Evolutionary conservation across 2,329 filamentous ascomycete species (phyloP).

Genomic region (Aspergillus sp.): DNA sequence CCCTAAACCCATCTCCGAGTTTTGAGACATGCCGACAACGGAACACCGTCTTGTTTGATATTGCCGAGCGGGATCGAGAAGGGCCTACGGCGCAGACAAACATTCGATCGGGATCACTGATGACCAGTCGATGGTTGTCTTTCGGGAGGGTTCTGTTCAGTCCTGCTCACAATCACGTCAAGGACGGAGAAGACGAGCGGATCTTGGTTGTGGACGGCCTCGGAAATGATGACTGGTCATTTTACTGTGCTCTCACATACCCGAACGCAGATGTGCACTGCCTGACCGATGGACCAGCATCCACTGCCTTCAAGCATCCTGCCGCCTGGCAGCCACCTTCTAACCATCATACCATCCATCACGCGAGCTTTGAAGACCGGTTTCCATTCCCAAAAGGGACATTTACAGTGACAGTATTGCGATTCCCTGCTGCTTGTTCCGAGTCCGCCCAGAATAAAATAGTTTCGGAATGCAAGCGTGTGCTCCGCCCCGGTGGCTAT

Average conservation of each 20-base stretch:
- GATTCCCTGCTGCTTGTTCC: slow-evolving; percentile 47
- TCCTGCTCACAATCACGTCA: slow-evolving; percentile 48
- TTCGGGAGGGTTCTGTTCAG: slow-evolving; percentile 53
- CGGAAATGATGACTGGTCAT: slow-evolving; percentile 54
- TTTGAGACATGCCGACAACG: slow-evolving; percentile 32
- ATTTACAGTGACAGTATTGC: slow-evolving; percentile 47
- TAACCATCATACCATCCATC: slow-evolving; percentile 45
- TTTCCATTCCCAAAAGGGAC: slow-evolving; percentile 50
- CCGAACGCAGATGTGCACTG: slow-evolving; percentile 47
- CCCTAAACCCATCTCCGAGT: slow-evolving; percentile 21
- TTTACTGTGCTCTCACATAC: slow-evolving; percentile 52
- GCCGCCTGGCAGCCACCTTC: slow-evolving; percentile 43
- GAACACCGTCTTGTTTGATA: slow-evolving; percentile 37
- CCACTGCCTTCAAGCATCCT: slow-evolving; percentile 35
- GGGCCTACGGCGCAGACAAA: slow-evolving; percentile 44
- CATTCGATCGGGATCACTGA: slow-evolving; percentile 50
- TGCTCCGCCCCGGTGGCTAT: slow-evolving; percentile 50
- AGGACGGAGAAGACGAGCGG: slow-evolving; percentile 39
- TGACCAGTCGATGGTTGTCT: slow-evolving; percentile 52
- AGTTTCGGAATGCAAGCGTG: slow-evolving; percentile 50
- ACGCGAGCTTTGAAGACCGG: slow-evolving; percentile 38
- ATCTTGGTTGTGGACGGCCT: slow-evolving; percentile 52
- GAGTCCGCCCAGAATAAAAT: slow-evolving; percentile 45
- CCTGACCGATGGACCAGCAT: slow-evolving; percentile 36
- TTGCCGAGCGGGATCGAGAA: slow-evolving; percentile 44